Percentiles rank a stretch among this genome's conserved stretches.
These are phyloP conservation scores for Withania somnifera DNA, from an alignment of 305 asterid genomes.

Conservation along the genomic window DNA sequence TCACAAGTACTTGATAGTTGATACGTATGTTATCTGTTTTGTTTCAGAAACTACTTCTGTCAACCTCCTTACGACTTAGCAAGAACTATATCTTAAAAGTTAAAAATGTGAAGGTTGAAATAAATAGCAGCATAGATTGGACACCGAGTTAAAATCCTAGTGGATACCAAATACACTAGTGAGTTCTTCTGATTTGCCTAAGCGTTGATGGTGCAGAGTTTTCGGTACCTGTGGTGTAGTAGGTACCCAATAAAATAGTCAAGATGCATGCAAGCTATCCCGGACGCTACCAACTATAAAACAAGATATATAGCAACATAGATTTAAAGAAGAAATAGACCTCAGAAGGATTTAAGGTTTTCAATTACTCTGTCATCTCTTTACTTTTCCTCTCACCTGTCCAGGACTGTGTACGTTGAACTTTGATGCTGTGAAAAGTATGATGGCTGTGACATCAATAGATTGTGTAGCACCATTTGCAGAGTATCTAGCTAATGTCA, in stretches of 20 bases:
- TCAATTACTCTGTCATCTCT: neutral
- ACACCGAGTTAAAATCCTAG: neutral
- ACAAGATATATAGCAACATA: neutral
- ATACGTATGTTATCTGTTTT: neutral
- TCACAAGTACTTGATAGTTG: neutral
- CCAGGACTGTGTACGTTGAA: conserved; percentile 66
- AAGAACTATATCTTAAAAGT: neutral
- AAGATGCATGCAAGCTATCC: neutral
- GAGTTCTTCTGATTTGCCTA: neutral
- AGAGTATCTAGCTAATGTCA: conserved; percentile 76
- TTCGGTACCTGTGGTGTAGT: neutral
- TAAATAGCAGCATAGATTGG: neutral
- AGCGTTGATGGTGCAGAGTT: neutral
- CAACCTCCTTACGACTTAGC: neutral
- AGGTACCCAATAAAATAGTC: neutral
- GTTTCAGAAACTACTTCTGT: neutral
- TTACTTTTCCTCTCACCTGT: neutral
- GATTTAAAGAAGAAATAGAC: neutral
- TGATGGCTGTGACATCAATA: conserved; percentile 65
- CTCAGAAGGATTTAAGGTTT: neutral
- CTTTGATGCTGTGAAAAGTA: conserved; percentile 50
- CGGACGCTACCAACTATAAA: neutral
- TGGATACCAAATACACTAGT: neutral
- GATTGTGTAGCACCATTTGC: conserved; percentile 92
- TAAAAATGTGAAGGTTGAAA: neutral